These are phyloP conservation scores for Diaporthe longicolla DNA, from an alignment of 2,329 filamentous ascomycete genomes.

Conservation along the genomic window DNA sequence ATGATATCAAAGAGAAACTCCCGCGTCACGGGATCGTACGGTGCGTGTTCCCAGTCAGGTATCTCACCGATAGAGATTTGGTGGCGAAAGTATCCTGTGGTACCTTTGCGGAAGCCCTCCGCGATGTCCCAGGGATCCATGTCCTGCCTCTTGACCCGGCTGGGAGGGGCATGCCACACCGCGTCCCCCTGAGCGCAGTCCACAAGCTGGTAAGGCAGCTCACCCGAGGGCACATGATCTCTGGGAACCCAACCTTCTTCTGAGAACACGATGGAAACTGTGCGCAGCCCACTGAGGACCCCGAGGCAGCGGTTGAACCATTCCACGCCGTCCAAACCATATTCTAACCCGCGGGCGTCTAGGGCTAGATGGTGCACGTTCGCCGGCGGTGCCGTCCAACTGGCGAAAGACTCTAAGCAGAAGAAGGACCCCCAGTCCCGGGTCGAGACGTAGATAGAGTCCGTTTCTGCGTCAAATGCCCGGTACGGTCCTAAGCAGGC, in stretches of 20 bases:
- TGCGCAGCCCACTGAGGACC: not conserved
- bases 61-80: not conserved
- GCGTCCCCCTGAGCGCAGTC: not conserved
- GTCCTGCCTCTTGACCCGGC: constrained; percentile 7
- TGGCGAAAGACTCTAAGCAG: not conserved
- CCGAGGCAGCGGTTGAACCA: not conserved
- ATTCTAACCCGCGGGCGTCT: not conserved
- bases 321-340: not conserved
- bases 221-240: not conserved
- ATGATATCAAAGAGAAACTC: not conserved
- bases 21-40: not conserved
- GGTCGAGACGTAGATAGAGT: not conserved
- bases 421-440: constrained; percentile 2
- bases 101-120: not conserved
- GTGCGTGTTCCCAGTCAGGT: not conserved
- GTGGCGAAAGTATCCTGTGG: not conserved
- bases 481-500: not conserved
- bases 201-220: not conserved
- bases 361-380: not conserved
- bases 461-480: not conserved
- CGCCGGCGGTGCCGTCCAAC: not conserved
- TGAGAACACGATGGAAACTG: not conserved
- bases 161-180: constrained; percentile 4
- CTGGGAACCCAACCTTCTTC: not conserved
- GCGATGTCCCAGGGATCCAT: constrained; percentile 6